phyloP scores from a whole-genome alignment of 352 stramenopile species.

The Poterioochromonas sp. region DNA sequence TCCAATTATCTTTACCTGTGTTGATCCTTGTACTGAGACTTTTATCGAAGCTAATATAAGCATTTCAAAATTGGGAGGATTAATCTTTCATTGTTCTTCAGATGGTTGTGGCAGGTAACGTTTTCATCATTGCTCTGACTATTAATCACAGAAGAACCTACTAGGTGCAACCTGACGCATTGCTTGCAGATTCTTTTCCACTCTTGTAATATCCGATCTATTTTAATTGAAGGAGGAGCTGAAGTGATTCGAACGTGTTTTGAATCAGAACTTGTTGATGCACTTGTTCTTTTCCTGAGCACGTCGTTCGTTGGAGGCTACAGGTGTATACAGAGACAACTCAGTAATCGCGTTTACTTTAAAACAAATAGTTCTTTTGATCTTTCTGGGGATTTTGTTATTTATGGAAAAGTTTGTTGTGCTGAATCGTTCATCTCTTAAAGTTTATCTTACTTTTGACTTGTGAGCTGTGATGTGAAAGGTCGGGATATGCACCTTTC shows the following conservation, averaged over 20 bases:
- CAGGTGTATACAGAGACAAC: not conserved
- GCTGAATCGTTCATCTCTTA: no score
- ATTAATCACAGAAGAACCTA: no score
- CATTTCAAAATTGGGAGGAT: not conserved
- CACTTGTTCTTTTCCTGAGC: not conserved
- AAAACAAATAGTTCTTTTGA: no score
- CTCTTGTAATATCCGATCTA: not conserved
- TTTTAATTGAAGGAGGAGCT: not conserved
- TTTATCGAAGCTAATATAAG: not conserved
- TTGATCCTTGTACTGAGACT: not conserved
- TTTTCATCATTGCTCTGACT: no score
- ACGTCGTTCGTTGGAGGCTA: not conserved
- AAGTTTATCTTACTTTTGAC: no score
- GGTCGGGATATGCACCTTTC: not conserved
- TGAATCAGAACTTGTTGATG: not conserved
- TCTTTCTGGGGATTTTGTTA: no score
- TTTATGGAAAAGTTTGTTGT: no score
- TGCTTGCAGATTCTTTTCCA: not conserved
- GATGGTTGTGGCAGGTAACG: not conserved
- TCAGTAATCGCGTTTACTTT: no score
- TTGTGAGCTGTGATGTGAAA: no score
- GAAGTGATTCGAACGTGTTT: not conserved
- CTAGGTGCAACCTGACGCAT: not conserved
- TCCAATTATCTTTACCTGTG: not conserved
- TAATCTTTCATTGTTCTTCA: not conserved